These are phyloP conservation scores for Solanum virginianum DNA, from an alignment of 257 asterid genomes.

Conservation along the genomic window DNA sequence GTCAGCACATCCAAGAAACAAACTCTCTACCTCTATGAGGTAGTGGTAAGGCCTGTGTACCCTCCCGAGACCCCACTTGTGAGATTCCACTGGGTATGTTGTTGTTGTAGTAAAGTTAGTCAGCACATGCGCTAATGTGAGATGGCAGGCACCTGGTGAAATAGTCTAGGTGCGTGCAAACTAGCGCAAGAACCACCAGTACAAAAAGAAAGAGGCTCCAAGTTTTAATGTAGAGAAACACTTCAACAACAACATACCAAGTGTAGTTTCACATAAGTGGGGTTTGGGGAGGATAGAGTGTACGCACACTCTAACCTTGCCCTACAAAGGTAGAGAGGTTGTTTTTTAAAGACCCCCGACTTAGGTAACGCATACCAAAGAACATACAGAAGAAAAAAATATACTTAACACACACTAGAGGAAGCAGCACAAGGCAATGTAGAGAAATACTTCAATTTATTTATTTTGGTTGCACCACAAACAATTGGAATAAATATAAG, in stretches of 20 bases:
- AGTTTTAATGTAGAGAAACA: neutral
- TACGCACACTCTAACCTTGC: neutral
- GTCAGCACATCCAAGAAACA: no score
- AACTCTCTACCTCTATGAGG: no score
- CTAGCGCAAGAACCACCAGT: neutral
- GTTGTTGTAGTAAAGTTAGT: neutral
- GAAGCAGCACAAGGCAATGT: neutral
- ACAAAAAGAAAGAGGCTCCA: neutral
- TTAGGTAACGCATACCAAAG: neutral
- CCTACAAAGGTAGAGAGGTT: neutral
- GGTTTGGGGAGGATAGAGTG: neutral
- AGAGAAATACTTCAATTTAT: neutral
- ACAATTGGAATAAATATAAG: neutral
- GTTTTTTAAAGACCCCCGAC: neutral
- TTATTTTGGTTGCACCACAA: neutral
- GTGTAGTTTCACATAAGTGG: neutral
- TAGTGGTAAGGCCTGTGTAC: no score
- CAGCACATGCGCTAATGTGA: neutral
- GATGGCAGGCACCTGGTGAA: neutral
- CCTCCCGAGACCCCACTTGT: no score
- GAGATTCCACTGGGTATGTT: no score
- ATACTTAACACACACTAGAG: neutral
- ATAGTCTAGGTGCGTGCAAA: neutral
- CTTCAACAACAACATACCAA: neutral
- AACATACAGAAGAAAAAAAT: neutral